phyloP scores from a whole-genome alignment of 768 basidiomycete genomes.

The Coprinopsis cinerea region DNA sequence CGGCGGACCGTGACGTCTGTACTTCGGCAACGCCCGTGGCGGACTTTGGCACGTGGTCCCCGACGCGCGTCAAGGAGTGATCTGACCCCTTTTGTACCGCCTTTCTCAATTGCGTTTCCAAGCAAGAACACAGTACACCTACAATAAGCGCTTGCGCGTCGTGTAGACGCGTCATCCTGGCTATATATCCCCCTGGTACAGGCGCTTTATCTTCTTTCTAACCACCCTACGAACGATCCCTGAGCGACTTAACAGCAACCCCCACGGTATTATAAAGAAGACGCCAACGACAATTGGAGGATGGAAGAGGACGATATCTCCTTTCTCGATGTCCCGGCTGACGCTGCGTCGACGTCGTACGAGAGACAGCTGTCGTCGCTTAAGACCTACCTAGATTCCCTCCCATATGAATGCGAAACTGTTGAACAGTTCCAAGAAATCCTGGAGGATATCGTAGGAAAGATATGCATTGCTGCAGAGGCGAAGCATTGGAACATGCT shows the following conservation, averaged over 20 bases:
- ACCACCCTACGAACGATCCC: too few species aligned
- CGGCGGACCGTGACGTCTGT: too few species aligned
- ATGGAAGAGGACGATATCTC: slow-evolving; percentile 62
- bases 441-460: slow-evolving; percentile 64
- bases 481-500: slow-evolving; percentile 70
- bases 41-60: too few species aligned
- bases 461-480: slow-evolving; percentile 64
- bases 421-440: slow-evolving; percentile 64
- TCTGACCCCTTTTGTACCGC: background rate
- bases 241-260: too few species aligned
- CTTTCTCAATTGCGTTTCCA: too few species aligned
- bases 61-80: too few species aligned
- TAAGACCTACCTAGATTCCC: slow-evolving; percentile 56
- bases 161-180: background rate
- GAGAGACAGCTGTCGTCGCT: slow-evolving; percentile 60
- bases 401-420: slow-evolving; percentile 73
- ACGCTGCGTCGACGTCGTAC: slow-evolving; percentile 33
- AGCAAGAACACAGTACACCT: background rate
- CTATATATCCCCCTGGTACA: too few species aligned
- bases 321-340: slow-evolving; percentile 33
- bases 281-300: background rate
- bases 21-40: too few species aligned
- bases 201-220: too few species aligned
- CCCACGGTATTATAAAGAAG: too few species aligned
- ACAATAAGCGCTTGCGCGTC: slow-evolving; percentile 3